Percentiles rank a stretch among this genome's conserved stretches.
These are phyloP conservation scores for Pseudogymnoascus sp. DNA, from an alignment of 2,329 filamentous ascomycete genomes.

Conservation along the genomic window DNA sequence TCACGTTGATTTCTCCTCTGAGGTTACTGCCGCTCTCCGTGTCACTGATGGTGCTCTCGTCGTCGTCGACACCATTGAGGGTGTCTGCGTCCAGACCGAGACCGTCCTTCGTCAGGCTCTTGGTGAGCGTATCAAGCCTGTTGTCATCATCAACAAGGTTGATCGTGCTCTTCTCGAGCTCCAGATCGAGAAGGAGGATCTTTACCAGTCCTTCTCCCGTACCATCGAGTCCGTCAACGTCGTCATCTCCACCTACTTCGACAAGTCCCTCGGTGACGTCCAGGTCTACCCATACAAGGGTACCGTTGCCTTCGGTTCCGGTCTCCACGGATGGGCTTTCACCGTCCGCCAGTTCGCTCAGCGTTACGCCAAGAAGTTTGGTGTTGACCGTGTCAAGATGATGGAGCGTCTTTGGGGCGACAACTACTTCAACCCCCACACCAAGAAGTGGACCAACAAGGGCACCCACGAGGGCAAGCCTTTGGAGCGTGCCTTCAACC, in stretches of 20 bases:
- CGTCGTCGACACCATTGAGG: constrained; percentile 98
- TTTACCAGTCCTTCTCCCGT: constrained; percentile 99
- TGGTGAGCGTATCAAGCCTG: constrained; percentile 99
- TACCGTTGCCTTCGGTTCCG: constrained; percentile 97
- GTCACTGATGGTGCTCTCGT: constrained; percentile 99
- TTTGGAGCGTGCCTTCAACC: constrained; percentile 98
- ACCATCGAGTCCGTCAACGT: constrained; percentile 99
- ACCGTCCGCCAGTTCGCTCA: constrained; percentile 95
- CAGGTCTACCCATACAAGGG: constrained; percentile 98
- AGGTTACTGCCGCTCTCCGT: constrained; percentile 98
- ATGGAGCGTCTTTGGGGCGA: constrained; percentile 99
- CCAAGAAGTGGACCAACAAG: constrained; percentile 99
- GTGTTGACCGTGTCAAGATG: constrained; percentile 99
- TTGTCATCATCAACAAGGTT: constrained; percentile 99
- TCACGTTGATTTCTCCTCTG: constrained; percentile 99
- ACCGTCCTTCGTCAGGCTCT: constrained; percentile 98
- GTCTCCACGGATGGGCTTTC: constrained; percentile 99
- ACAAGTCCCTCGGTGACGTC: constrained; percentile 93
- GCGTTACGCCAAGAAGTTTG: constrained; percentile 99
- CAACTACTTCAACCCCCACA: constrained; percentile 99
- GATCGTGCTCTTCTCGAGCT: constrained; percentile 98
- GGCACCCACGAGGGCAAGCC: constrained; percentile 74
- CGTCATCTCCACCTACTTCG: constrained; percentile 97
- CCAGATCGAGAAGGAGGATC: constrained; percentile 96
- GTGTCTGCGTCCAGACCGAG: constrained; percentile 99